phyloP scores from a whole-genome alignment of 352 stramenopile genomes.

The Blastocystis sp. region DNA sequence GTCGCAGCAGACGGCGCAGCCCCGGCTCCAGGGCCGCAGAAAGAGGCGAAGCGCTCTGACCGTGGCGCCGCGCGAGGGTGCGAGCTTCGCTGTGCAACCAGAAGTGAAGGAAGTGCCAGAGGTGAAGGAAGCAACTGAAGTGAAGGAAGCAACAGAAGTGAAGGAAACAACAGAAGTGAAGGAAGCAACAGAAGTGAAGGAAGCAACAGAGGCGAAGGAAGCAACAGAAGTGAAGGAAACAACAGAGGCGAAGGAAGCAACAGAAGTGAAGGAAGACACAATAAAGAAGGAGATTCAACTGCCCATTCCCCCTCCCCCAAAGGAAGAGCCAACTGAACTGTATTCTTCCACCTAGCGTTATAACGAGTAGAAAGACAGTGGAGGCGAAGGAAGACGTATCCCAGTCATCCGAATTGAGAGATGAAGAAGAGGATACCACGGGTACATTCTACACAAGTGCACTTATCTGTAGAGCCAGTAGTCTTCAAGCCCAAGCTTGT shows the following conservation, averaged over 20 bases:
- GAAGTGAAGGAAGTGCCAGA: not conserved
- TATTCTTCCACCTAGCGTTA: not conserved
- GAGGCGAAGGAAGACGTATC: not conserved
- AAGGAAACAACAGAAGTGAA: not conserved
- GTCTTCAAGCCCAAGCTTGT: not conserved
- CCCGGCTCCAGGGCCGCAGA: no score
- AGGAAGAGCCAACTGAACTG: not conserved
- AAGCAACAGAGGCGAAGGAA: not conserved
- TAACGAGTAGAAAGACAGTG: not conserved
- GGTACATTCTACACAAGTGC: not conserved
- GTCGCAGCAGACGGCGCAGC: no score
- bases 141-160: not conserved
- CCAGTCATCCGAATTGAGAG: not conserved
- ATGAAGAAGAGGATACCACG: not conserved
- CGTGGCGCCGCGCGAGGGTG: no score
- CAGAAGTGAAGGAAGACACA: not conserved
- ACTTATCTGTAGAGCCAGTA: not conserved
- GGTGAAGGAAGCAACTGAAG: not conserved
- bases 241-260: constrained; percentile 4
- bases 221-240: not conserved
- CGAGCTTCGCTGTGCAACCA: no score
- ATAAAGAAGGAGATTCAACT: not conserved
- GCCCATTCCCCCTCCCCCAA: not conserved
- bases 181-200: not conserved
- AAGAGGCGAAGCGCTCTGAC: no score